Conservation (phyloP, 805 yeast genomes). For the Zygosaccharomyces kombuchaensis region DNA sequence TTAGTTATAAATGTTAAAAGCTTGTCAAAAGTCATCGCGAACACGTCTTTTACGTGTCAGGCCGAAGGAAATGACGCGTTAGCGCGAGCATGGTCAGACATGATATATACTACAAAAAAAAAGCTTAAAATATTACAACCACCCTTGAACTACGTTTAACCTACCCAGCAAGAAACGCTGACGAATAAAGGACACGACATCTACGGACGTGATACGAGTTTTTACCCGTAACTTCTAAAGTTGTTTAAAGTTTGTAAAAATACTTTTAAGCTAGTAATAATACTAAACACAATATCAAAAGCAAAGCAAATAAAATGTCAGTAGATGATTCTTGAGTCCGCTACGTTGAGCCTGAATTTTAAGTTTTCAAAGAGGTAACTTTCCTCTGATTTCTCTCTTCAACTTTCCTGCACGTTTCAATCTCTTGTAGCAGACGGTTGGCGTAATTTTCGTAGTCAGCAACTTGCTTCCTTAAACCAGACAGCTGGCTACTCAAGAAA, state of each 20-base stretch:
- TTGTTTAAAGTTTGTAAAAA: neutral
- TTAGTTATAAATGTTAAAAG: neutral
- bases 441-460: conserved; percentile 16
- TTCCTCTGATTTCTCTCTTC: conserved; percentile 8
- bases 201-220: too few species aligned
- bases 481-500: conserved; percentile 22
- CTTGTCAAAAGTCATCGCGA: neutral
- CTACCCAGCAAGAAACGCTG: too few species aligned
- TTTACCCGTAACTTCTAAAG: too few species aligned
- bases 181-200: too few species aligned
- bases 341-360: conserved; percentile 3
- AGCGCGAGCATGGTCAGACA: neutral
- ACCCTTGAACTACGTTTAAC: too few species aligned
- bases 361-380: conserved; percentile 4
- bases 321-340: conserved; percentile 2
- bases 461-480: conserved; percentile 19
- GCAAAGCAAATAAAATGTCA: conserved; percentile 1
- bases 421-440: conserved; percentile 13
- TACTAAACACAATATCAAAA: neutral
- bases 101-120: neutral
- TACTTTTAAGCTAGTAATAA: neutral
- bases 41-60: conserved; percentile 1
- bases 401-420: conserved; percentile 5
- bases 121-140: too few species aligned
- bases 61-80: neutral